phyloP scores from a whole-genome alignment of 2,329 filamentous ascomycete species.

The Hypocrella siamensis region DNA sequence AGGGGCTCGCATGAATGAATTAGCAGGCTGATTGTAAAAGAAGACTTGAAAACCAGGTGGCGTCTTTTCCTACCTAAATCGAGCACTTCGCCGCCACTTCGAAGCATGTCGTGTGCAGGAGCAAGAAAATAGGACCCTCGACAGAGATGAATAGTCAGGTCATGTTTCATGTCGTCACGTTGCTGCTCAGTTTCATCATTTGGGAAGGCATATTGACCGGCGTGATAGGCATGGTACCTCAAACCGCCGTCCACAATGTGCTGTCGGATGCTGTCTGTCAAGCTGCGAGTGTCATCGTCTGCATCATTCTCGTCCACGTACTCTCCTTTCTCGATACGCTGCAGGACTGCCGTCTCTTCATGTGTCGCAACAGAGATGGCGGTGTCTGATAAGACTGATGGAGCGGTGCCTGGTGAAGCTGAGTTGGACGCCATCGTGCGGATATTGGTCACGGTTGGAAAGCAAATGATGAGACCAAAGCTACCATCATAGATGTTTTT shows the following conservation, averaged over 20 bases:
- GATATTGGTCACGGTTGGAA: neutral
- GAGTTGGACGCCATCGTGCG: neutral
- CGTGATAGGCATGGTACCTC: slow-evolving; percentile 24
- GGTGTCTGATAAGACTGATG: slow-evolving; percentile 3
- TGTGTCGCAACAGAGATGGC: slow-evolving; percentile 16
- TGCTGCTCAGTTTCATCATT: slow-evolving; percentile 27
- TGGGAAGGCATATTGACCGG: slow-evolving; percentile 25
- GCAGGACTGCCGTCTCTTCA: slow-evolving; percentile 14
- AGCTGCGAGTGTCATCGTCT: slow-evolving; percentile 21
- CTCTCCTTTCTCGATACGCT: slow-evolving; percentile 18
- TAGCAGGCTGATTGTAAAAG: neutral
- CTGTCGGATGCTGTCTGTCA: slow-evolving; percentile 26
- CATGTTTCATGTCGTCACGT: slow-evolving; percentile 24
- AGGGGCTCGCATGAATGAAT: too few species aligned
- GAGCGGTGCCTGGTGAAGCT: neutral
- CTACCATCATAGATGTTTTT: neutral
- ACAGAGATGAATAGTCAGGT: slow-evolving; percentile 21
- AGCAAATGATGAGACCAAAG: neutral
- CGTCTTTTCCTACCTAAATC: slow-evolving; percentile 24
- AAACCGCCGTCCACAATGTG: slow-evolving; percentile 25
- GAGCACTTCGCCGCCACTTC: slow-evolving; percentile 24
- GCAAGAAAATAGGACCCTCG: slow-evolving; percentile 26
- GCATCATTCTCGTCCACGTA: slow-evolving; percentile 7
- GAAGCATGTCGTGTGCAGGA: slow-evolving; percentile 22
- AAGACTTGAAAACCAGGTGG: neutral